Evolutionary conservation across 2,329 filamentous ascomycete species (phyloP).

Genomic region (Plectosphaerella cucumerina): DNA sequence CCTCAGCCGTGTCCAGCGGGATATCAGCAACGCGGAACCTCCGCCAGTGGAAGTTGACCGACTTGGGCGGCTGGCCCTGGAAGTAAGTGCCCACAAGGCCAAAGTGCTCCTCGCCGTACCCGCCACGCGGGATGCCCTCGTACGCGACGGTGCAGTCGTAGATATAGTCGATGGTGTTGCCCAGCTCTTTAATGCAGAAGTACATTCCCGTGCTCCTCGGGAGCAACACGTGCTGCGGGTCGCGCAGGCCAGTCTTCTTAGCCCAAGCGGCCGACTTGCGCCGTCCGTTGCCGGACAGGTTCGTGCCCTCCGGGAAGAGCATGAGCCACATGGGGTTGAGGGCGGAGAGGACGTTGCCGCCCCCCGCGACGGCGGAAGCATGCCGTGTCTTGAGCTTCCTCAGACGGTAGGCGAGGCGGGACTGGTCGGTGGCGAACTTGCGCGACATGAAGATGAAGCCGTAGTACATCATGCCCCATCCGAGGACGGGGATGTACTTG

Average conservation of each 20-base stretch:
- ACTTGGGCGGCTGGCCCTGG: slow-evolving; percentile 83
- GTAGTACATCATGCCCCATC: slow-evolving; percentile 79
- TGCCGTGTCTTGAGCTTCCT: slow-evolving; percentile 60
- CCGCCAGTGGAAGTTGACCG: slow-evolving; percentile 95
- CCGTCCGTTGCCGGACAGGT: slow-evolving; percentile 67
- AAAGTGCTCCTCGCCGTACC: slow-evolving; percentile 89
- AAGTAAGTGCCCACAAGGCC: slow-evolving; percentile 84
- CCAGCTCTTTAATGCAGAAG: slow-evolving; percentile 74
- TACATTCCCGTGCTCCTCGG: slow-evolving; percentile 77
- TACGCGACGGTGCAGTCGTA: slow-evolving; percentile 96
- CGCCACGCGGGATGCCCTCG: slow-evolving; percentile 81
- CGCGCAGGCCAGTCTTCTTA: slow-evolving; percentile 66
- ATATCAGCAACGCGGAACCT: slow-evolving; percentile 78
- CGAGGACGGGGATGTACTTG: slow-evolving; percentile 75
- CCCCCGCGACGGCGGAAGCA: slow-evolving; percentile 48
- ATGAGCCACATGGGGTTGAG: slow-evolving; percentile 85
- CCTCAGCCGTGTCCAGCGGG: slow-evolving; percentile 66
- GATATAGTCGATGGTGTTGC: slow-evolving; percentile 71
- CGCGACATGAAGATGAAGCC: slow-evolving; percentile 90
- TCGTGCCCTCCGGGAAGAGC: slow-evolving; percentile 85
- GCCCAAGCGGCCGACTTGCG: slow-evolving; percentile 72
- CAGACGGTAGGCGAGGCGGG: slow-evolving; percentile 70
- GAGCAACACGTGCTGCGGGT: slow-evolving; percentile 70
- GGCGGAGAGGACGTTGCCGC: slow-evolving; percentile 46
- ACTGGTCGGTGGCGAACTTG: slow-evolving; percentile 78